Base-by-base conservation (phyloP, 2,329 filamentous ascomycete genomes). In the Alternaria novae-zelandiae region DNA sequence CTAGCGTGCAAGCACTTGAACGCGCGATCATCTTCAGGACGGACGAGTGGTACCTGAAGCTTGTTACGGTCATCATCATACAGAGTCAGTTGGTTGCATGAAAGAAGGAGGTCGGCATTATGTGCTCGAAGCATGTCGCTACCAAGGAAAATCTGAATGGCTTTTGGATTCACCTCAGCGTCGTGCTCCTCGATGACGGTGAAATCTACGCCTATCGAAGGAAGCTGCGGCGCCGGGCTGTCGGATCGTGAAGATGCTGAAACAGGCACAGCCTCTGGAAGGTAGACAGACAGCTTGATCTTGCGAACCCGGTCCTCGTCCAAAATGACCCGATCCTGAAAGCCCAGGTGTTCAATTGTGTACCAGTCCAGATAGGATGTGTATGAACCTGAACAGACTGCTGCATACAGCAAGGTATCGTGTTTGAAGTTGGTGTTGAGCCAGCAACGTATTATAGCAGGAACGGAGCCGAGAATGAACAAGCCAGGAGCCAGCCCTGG, bases 361-460 rank as follows among this genome's bases (percentile, higher is more conserved):
- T 89, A 87, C 70, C 88, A 86, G 59, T 96, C 91, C 49, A 99
- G 82, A n/a, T 89, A 89, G 2, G 96, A 98, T 71, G 89, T 90
- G 78, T 94, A 94, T 6, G 96, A 97, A 2, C 95, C 96, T 3
- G 93, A 95, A 79, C 96, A 98, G 3, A 98, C 86, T 32, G 94
- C 94, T 36, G 94, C 96, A 77, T 98, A 98, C 6, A 97, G 85
- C 15, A 98, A 86, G 10, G 93, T 91, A 68, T 91, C 90, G 76
- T 97, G 95, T 13, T 94, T 95, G 81, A 97, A 98, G 73, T 93
- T 90, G 36, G 90, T 91, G 25, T 92, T 95, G 71, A 98, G 85
- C 94, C 96, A 98, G 83, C 96, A 99, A 65, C 96, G 91, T 61
- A 98, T 92, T 69, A 99, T 97, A 28, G 94, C 93, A 6, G 96